These are phyloP conservation scores for Metschnikowia orientalis DNA, from an alignment of 805 yeast genomes.

Conservation along the genomic window DNA sequence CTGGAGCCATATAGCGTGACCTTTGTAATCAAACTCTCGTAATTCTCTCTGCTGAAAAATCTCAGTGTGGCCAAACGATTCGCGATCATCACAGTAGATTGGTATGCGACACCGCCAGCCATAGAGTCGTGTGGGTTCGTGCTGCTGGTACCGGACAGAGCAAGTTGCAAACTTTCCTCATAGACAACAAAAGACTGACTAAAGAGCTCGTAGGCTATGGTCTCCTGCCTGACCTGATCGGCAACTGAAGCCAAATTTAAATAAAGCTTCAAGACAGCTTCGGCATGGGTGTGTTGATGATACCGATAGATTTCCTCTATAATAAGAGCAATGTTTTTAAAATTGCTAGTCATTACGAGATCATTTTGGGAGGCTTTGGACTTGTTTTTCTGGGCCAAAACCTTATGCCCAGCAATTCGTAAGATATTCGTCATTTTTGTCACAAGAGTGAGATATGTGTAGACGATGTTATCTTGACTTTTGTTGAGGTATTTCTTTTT, in stretches of 20 bases:
- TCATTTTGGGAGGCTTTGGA: conserved; percentile 23
- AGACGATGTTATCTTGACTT: conserved; percentile 53
- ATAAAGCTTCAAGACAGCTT: conserved; percentile 46
- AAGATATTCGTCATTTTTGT: conserved; percentile 56
- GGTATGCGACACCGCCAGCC: conserved; percentile 47
- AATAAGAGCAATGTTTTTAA: conserved; percentile 68
- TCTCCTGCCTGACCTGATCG: conserved; percentile 68
- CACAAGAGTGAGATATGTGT: conserved; percentile 74
- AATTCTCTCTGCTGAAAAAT: conserved; percentile 57
- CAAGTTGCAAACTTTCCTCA: conserved; percentile 51
- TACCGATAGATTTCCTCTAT: conserved; percentile 59
- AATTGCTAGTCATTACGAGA: conserved; percentile 44
- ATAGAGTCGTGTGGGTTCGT: conserved; percentile 35
- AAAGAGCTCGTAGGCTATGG: conserved; percentile 80
- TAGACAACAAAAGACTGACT: conserved; percentile 83
- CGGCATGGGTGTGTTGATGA: conserved; percentile 30
- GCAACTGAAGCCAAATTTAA: conserved; percentile 70
- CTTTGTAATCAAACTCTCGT: conserved; percentile 77
- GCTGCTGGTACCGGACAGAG: conserved; percentile 13
- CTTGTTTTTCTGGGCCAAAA: conserved; percentile 24
- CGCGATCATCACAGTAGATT: conserved; percentile 43
- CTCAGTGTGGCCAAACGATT: conserved; percentile 42
- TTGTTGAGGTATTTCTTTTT: conserved; percentile 45
- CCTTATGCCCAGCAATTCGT: conserved; percentile 38
- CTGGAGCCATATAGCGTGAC: conserved; percentile 85